A percentile compares a stretch with the other conserved stretches of the same genome.
phyloP scores from a whole-genome alignment of 2,329 filamentous ascomycete species.

The Fusarium sp. region DNA sequence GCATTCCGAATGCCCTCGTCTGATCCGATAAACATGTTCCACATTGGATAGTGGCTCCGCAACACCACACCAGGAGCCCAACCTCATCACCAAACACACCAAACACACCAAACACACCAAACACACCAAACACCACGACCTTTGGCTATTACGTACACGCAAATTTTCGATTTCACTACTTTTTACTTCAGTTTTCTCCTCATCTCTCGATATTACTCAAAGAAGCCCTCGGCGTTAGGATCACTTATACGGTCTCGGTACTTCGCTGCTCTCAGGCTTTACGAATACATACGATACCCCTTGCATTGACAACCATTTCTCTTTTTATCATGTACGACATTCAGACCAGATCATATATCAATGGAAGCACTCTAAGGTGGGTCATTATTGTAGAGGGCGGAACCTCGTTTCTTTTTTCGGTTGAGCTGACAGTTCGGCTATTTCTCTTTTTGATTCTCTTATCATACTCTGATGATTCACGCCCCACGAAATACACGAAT shows the following conservation, averaged over 20 bases:
- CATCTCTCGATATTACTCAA: not conserved
- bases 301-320: constrained; percentile 13
- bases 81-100: not conserved
- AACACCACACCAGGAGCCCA: not conserved
- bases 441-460: constrained; percentile 6
- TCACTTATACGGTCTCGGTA: constrained; percentile 10
- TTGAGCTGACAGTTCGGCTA: not conserved
- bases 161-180: not conserved
- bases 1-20: not conserved
- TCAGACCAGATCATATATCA: not conserved
- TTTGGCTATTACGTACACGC: not conserved
- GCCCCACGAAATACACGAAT: constrained; percentile 12
- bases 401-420: not conserved
- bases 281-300: constrained; percentile 38
- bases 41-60: not conserved
- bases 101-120: not conserved
- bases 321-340: not conserved
- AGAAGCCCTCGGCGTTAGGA: not conserved
- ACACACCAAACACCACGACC: not conserved
- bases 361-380: constrained; percentile 38
- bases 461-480: constrained; percentile 30
- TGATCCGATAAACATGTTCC: not conserved
- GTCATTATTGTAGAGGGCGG: constrained; percentile 14
- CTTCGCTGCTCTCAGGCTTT: constrained; percentile 29
- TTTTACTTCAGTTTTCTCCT: not conserved